Percentiles rank a stretch among this genome's conserved stretches.
Evolutionary conservation across 805 yeast genomes (phyloP).

Genomic region (Kodamaea jinghongensis): DNA sequence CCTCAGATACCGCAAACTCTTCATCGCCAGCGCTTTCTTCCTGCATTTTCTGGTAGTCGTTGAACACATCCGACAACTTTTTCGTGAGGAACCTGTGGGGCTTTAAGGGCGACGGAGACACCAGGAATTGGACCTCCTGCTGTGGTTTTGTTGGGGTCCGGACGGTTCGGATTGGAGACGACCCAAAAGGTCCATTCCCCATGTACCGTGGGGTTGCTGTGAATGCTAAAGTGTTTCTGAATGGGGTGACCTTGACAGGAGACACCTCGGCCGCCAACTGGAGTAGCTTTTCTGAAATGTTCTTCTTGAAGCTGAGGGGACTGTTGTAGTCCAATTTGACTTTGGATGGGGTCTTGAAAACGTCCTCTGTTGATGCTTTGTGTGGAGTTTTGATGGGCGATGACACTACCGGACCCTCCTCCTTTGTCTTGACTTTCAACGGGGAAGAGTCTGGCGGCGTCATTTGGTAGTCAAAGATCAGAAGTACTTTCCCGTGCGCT

Average conservation of each 20-base stretch:
- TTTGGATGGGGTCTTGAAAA: conserved; percentile 38
- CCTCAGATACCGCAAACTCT: conserved; percentile 12
- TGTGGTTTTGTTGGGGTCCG: conserved; percentile 9
- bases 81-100: conserved; percentile 28
- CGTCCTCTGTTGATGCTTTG: no score
- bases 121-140: conserved; percentile 23
- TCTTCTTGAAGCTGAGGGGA: conserved; percentile 1
- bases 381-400: no score
- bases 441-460: conserved; percentile 47
- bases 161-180: no score
- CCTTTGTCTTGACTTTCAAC: conserved; percentile 15
- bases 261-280: not conserved
- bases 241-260: not conserved
- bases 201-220: conserved; percentile 5
- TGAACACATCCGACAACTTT: conserved; percentile 44
- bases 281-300: conserved; percentile 8
- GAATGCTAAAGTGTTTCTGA: no score
- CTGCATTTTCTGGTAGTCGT: conserved; percentile 41
- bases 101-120: conserved; percentile 48
- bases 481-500: conserved; percentile 68
- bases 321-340: conserved; percentile 4
- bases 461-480: conserved; percentile 60
- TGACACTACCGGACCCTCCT: no score
- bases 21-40: conserved; percentile 17
- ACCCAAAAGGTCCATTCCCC: not conserved